Evolutionary conservation across 2,329 filamentous ascomycete genomes (phyloP).

Genomic region (Sclerotinia sclerotiorum): DNA sequence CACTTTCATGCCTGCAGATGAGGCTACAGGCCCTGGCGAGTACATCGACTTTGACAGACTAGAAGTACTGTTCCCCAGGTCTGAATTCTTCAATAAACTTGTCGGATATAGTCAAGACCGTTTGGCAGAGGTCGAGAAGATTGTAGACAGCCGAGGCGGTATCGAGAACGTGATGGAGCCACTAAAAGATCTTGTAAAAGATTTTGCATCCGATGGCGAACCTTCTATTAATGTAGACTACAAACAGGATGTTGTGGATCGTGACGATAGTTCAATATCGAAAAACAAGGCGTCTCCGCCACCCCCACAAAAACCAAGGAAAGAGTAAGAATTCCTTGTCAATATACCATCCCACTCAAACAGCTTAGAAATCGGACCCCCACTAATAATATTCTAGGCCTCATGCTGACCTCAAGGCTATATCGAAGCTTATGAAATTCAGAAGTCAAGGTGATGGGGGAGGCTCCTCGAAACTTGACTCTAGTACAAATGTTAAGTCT

Average conservation of each 20-base stretch:
- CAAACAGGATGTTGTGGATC: slow-evolving; percentile 11
- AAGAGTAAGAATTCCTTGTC: background rate
- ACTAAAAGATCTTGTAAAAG: slow-evolving; percentile 41
- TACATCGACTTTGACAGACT: slow-evolving; percentile 47
- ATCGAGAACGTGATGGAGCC: slow-evolving; percentile 37
- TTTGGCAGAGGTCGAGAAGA: slow-evolving; percentile 46
- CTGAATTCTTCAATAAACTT: slow-evolving; percentile 46
- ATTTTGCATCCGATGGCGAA: slow-evolving; percentile 32
- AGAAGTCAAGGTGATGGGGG: background rate
- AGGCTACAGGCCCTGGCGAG: slow-evolving; percentile 35
- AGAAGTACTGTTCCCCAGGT: slow-evolving; percentile 50
- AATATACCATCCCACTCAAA: background rate
- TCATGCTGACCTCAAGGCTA: background rate
- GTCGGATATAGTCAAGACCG: slow-evolving; percentile 49
- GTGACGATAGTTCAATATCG: background rate
- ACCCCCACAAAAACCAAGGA: background rate
- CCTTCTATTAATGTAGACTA: slow-evolving; percentile 25
- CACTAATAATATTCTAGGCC: background rate
- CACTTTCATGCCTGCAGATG: slow-evolving; percentile 40
- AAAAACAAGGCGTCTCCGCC: background rate
- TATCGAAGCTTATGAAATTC: background rate
- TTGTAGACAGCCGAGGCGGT: slow-evolving; percentile 47
- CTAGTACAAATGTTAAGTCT: background rate
- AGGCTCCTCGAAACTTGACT: background rate
- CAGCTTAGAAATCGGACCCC: background rate